Percentiles rank a stretch among this genome's conserved stretches.
Evolutionary conservation across 345 rosid genomes (phyloP).

Genomic region (Pugionium cornutum): DNA sequence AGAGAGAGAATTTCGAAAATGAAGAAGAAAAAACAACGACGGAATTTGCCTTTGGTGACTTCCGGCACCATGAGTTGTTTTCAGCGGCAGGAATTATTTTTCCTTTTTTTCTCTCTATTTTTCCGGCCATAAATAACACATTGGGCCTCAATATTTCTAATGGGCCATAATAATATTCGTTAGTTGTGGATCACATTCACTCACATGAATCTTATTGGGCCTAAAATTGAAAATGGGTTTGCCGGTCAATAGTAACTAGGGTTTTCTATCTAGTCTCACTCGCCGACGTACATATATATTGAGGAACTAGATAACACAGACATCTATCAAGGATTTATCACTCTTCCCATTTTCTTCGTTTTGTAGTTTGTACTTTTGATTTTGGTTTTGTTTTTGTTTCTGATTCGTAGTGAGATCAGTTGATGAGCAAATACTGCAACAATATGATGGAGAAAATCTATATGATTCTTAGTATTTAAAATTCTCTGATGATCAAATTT

Average conservation of each 20-base stretch:
- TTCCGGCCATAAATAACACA: too few relatives aligned
- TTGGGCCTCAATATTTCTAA: neutral
- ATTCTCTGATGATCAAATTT: conserved; percentile 41
- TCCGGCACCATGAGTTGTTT: neutral
- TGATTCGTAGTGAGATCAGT: conserved; percentile 19
- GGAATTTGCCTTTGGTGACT: conserved; percentile 8
- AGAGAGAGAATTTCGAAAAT: conserved; percentile 7
- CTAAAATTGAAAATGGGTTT: too few relatives aligned
- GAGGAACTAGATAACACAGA: neutral
- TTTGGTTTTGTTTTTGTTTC: neutral
- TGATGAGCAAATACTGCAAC: conserved; percentile 54
- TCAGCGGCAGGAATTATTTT: conserved; percentile 14
- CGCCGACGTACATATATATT: conserved; percentile 3
- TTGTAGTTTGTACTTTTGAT: neutral
- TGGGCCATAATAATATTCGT: neutral
- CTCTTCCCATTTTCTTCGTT: neutral
- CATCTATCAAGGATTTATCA: too few relatives aligned
- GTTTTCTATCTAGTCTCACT: neutral
- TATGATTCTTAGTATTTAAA: conserved; percentile 47
- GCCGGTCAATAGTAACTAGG: neutral
- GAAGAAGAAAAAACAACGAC: conserved; percentile 27
- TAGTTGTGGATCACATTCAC: too few relatives aligned
- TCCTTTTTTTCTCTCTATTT: too few relatives aligned
- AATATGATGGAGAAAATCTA: conserved; percentile 39
- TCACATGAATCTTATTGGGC: too few relatives aligned